Evolutionary conservation across 2,329 filamentous ascomycete genomes (phyloP).

Genomic region (Calonectria fujianensis): DNA sequence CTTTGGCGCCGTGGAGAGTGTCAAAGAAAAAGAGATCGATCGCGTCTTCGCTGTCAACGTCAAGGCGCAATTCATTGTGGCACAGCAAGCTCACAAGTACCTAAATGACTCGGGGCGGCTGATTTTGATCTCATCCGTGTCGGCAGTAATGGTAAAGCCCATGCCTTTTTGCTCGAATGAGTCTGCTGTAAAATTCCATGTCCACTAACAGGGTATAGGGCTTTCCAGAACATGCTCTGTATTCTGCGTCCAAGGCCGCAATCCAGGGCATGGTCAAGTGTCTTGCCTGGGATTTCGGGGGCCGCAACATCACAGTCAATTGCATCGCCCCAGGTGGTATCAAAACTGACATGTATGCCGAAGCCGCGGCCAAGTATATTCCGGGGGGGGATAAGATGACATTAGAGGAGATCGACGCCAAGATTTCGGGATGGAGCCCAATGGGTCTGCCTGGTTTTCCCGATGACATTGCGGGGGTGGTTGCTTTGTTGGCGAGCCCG

Average conservation of each 20-base stretch:
- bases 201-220: conserved; percentile 48
- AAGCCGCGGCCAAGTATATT: conserved; percentile 78
- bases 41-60: conserved; percentile 82
- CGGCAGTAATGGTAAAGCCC: conserved; percentile 71
- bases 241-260: conserved; percentile 85
- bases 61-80: conserved; percentile 83
- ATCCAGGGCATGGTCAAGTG: conserved; percentile 86
- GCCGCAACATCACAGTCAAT: conserved; percentile 81
- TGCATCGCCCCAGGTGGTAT: conserved; percentile 80
- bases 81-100: conserved; percentile 81
- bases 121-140: conserved; percentile 84
- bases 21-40: conserved; percentile 82
- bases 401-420: background rate
- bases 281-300: conserved; percentile 82
- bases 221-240: conserved; percentile 82
- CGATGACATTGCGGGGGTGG: background rate
- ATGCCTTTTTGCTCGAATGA: no score
- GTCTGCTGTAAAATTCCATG: background rate
- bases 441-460: background rate
- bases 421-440: background rate
- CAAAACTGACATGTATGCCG: conserved; percentile 82
- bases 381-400: conserved; percentile 61
- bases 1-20: conserved; percentile 81
- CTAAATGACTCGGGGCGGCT: conserved; percentile 81
- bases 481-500: background rate